Base-by-base conservation (phyloP, 2,329 filamentous ascomycete genomes). In the Ophiostoma piceae region DNA sequence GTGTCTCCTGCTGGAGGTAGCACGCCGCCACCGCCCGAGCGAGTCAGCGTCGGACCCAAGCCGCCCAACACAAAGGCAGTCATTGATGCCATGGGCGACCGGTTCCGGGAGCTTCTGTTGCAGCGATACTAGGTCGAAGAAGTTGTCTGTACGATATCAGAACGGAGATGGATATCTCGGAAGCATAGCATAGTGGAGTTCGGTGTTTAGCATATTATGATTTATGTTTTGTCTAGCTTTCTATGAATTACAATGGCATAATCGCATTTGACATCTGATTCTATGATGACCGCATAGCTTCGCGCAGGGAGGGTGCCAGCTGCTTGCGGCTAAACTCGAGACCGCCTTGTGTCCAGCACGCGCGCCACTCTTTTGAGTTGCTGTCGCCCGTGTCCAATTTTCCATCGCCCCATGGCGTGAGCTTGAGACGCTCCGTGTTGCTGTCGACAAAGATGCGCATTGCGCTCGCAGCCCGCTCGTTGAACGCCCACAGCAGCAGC, bases 301-400 rank as follows among this genome's bases (percentile, higher is more conserved):
- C 84, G 70, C 88, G 84, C 75, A 91, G 75, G 74, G 91, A 81
- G 14, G 90, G 86, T 41, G 87, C 89, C 35, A 94, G 84, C 77
- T 92, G 88, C 78, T 91, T 90, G 73, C 88, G 81, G 74, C 87
- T 90, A 70, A 85, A 80, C 64, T 84, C 84, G 60, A 90, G 75
- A 72, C 85, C 84, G 26, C 83, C 81, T 79, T 94, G 91, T 74
- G 79, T 81, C 91, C 91, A 94, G 32, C 87, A 86, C 71, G 81
- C 82, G 74, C 87, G 83, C 81, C 83, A 86, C 67, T 81, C 76
- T 5, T n/a, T 32, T 47, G 16, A 5, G 16, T 8, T 47, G 43
- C 16, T 74, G 57, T 74, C 73, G n/a, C 75, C 72, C 1, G 6
- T 37, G 74, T 87, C 83, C 67, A 87, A 75, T 66, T 75, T 74